phyloP scores from a whole-genome alignment of 768 basidiomycete species.

The Lentinula edodes region DNA sequence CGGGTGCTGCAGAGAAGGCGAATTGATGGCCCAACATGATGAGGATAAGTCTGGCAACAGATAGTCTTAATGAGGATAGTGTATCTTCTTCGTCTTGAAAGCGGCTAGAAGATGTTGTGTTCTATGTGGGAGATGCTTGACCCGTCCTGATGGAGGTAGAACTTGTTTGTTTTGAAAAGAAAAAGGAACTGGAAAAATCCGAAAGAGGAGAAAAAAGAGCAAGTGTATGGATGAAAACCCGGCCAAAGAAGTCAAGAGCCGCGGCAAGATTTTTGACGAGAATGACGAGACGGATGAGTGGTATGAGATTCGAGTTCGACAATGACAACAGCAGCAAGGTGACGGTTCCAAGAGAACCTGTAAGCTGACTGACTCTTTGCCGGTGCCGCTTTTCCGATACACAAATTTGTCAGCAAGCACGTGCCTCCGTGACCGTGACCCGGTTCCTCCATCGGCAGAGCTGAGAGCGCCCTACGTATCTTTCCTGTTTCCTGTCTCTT shows the following conservation, averaged over 20 bases:
- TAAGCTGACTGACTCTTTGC: background rate
- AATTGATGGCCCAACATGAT: conserved; percentile 86
- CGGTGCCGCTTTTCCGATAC: background rate
- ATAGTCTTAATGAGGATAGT: background rate
- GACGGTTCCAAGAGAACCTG: conserved; percentile 3
- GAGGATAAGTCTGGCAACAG: background rate
- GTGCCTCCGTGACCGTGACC: background rate
- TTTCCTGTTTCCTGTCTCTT: background rate
- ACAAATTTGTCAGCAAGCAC: background rate
- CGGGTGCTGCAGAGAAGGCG: conserved; percentile 88
- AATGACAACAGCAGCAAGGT: background rate
- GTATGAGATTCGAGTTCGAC: background rate
- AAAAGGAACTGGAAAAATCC: background rate
- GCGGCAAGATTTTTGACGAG: background rate
- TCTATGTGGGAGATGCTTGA: background rate
- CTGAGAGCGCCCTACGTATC: background rate
- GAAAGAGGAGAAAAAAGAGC: background rate
- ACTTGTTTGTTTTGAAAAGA: background rate
- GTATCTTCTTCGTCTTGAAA: background rate
- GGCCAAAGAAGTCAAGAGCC: background rate
- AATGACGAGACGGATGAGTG: background rate
- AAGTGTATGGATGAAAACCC: background rate
- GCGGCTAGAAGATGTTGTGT: background rate
- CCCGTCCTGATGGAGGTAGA: background rate
- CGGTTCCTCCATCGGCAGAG: background rate